Evolutionary conservation across 2,329 filamentous ascomycete genomes (phyloP), one percentile per base, ranked within the genome.

Genomic region (Penicillium sumatraense): DNA sequence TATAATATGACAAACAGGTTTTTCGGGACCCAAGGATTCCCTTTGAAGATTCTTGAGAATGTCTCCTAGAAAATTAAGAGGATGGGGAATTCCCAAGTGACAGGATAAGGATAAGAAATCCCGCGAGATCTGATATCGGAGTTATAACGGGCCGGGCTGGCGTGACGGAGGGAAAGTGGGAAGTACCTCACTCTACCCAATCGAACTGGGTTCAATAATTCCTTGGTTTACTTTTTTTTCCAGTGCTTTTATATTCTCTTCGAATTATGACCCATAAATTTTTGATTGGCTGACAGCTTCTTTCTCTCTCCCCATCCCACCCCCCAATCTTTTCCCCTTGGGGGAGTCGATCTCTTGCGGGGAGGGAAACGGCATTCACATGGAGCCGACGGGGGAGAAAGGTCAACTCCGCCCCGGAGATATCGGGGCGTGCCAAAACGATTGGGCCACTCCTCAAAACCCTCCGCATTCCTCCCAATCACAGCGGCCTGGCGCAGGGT

Each of bases 41-140:
- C n/a, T n/a, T n/a, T n/a, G n/a, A n/a, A n/a, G n/a, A n/a, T n/a
- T n/a, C n/a, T n/a, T n/a, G n/a, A n/a, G n/a, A n/a, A n/a, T n/a
- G n/a, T n/a, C n/a, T n/a, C n/a, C n/a, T n/a, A n/a, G n/a, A n/a
- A n/a, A n/a, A n/a, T n/a, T n/a, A n/a, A n/a, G n/a, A n/a, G n/a
- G n/a, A n/a, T n/a, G n/a, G n/a, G n/a, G n/a, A n/a, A n/a, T n/a
- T n/a, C n/a, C n/a, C n/a, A n/a, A n/a, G n/a, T n/a, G n/a, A n/a
- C n/a, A n/a, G n/a, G n/a, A n/a, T n/a, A n/a, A n/a, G n/a, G 59
- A 63, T 60, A 60, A 59, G 61, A 49, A 54, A 56, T 14, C 4
- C 3, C 13, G n/a, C n/a, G n/a, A n/a, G n/a, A n/a, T n/a, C n/a
- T 49, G 58, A 59, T 62, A 61, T 62, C 70, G 70, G 70, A 70